phyloP scores from a whole-genome alignment of 106 monocot species.

The Dendrobium nobile region DNA sequence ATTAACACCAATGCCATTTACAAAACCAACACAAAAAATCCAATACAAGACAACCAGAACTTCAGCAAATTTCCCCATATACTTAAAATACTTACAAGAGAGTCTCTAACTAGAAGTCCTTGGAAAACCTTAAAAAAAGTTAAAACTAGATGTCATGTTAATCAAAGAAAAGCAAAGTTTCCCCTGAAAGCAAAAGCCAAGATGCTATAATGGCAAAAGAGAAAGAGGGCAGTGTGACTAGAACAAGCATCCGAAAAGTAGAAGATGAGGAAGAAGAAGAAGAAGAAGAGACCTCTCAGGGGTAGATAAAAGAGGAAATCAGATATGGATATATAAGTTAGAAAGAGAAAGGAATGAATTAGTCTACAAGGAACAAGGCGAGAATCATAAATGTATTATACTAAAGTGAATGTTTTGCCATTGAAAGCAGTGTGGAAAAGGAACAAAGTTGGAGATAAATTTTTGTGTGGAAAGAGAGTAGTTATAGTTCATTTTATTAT shows the following conservation, averaged over 20 bases:
- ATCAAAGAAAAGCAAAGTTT: not conserved
- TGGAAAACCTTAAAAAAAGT: not conserved
- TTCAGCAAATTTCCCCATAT: not conserved
- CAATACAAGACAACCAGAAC: not conserved
- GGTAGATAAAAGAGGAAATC: no score
- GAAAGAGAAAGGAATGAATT: not conserved
- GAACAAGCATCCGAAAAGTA: not conserved
- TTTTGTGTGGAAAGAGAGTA: not conserved
- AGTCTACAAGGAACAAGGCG: not conserved
- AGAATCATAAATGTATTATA: not conserved
- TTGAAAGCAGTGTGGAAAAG: not conserved
- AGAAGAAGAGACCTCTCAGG: not conserved
- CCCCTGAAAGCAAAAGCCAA: not conserved
- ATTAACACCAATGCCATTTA: slow-evolving; percentile 58
- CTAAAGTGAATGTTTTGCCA: not conserved
- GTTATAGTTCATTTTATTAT: not conserved
- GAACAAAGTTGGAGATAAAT: not conserved
- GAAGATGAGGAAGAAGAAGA: not conserved
- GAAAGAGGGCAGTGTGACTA: not conserved
- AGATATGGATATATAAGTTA: not conserved
- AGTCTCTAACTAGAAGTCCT: not conserved
- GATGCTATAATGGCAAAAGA: not conserved
- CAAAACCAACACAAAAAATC: slow-evolving; percentile 1
- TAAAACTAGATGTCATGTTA: not conserved
- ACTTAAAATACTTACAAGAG: not conserved